Evolutionary conservation across 31 red algal genomes (phyloP), one percentile per base, ranked within the genome.

Genomic region (Odonthalia washingtoniensis): DNA sequence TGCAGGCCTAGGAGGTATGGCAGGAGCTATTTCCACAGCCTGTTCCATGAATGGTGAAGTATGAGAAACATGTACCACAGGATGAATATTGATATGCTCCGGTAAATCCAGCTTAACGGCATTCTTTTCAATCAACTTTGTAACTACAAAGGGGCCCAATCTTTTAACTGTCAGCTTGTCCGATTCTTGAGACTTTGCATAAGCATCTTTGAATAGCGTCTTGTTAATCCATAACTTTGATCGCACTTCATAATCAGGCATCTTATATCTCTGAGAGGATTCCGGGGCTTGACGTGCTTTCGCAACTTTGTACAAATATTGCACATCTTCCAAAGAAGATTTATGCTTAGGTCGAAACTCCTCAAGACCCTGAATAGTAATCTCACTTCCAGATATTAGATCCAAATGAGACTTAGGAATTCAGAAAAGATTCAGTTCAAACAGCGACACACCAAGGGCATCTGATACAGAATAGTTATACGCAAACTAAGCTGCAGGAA

Each of bases 151-250:
- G 4, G 21, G 77, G 9, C 52, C 77, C 12, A 43, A 43, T 17
- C 73, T 38, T 45, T 46, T 77, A 17, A 37, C 73, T 14, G 5
- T 44, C 40, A 77, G 12, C 40, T 77, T 77, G 24, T 77, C 73
- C 17, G 73, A 77, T 45, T 44, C 73, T 77, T 44, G 73, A 28
- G 73, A 77, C 40, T 44, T 77, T 9, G 33, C 12, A 45, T 77
- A 77, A 12, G 73, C 73, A 77, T 77, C 73, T 28, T 77, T 14
- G 28, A 77, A 77, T 37, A 77, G 28, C 40, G 73, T 34, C 28
- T 65, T 81, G 52, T 65, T 65, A 46, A 81, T n/a, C 77, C 77
- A 81, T 26, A 81, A 30, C 27, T 81, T 81, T 61, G 46, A 61
- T 64, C 49, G 5, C 14, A 81, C 43, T 6, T 17, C 26, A 65